These are phyloP conservation scores for Boletellus emodensis DNA, from an alignment of 768 basidiomycete genomes.

Conservation along the genomic window DNA sequence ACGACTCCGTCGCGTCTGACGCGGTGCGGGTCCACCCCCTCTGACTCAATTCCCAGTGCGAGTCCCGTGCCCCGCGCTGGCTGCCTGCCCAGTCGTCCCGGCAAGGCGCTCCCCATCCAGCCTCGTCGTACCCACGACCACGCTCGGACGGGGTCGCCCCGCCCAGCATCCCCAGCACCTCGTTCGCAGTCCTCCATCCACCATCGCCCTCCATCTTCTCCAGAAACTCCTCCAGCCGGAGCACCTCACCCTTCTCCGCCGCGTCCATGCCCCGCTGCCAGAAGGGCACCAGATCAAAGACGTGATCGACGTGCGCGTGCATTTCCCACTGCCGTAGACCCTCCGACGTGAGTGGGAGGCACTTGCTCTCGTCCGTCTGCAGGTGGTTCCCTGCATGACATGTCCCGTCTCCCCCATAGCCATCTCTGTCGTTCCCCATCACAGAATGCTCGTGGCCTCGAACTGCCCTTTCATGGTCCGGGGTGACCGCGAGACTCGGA, in stretches of 20 bases:
- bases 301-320: slow-evolving; percentile 41
- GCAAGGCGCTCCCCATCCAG: slow-evolving; percentile 9
- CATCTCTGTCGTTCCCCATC: neutral
- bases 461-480: slow-evolving; percentile 29
- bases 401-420: neutral
- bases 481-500: slow-evolving; percentile 26
- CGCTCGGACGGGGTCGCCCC: slow-evolving; percentile 4
- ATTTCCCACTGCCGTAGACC: slow-evolving; percentile 27
- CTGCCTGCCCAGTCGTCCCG: slow-evolving; percentile 8
- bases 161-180: slow-evolving; percentile 30
- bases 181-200: slow-evolving; percentile 28
- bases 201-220: slow-evolving; percentile 36
- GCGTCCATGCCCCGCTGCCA: slow-evolving; percentile 50
- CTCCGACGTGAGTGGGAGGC: slow-evolving; percentile 28
- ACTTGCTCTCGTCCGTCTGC: slow-evolving; percentile 27
- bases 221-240: slow-evolving; percentile 44
- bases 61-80: slow-evolving; percentile 9
- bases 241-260: slow-evolving; percentile 42
- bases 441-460: slow-evolving; percentile 18
- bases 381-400: slow-evolving; percentile 3
- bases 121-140: neutral
- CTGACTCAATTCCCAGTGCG: neutral
- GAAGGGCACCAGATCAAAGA: slow-evolving; percentile 49
- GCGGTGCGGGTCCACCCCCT: slow-evolving; percentile 7
- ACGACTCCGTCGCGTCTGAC: slow-evolving; percentile 22